Conservation (phyloP, 768 basidiomycete species). For the Tremella fuciformis region DNA sequence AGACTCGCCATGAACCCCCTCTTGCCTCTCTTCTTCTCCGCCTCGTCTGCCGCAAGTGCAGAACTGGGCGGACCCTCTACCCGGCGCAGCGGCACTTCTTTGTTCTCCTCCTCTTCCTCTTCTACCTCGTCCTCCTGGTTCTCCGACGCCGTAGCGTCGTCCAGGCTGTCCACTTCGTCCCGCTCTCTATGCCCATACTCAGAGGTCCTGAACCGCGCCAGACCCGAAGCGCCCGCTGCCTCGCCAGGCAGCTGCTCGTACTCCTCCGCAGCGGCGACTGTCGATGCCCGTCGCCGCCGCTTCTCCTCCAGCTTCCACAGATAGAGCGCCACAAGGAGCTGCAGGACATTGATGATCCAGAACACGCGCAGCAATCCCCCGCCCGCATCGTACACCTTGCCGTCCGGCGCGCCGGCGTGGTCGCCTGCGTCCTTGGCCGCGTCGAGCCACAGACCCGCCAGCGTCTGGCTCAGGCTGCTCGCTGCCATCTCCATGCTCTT, state of each 20-base stretch:
- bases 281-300: not conserved
- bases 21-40: conserved; percentile 13
- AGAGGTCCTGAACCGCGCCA: not conserved
- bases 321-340: conserved; percentile 12
- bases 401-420: not conserved
- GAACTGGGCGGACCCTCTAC: not conserved
- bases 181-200: not conserved
- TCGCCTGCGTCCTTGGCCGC: not conserved
- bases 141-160: not conserved
- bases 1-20: conserved; percentile 10
- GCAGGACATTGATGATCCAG: conserved; percentile 26
- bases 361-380: conserved; percentile 17
- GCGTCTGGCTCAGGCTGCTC: conserved; percentile 20
- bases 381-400: conserved; percentile 1
- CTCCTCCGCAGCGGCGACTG: conserved; percentile 4
- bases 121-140: not conserved
- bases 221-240: conserved; percentile 9
- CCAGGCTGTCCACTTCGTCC: not conserved
- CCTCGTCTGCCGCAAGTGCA: conserved; percentile 11
- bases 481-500: conserved; percentile 35
- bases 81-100: not conserved
- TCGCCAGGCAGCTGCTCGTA: conserved; percentile 19
- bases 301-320: conserved; percentile 21
- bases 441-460: conserved; percentile 32
- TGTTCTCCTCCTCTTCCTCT: not conserved